Base-by-base conservation (phyloP, 768 basidiomycete species). In the Lactarius deliciosus region DNA sequence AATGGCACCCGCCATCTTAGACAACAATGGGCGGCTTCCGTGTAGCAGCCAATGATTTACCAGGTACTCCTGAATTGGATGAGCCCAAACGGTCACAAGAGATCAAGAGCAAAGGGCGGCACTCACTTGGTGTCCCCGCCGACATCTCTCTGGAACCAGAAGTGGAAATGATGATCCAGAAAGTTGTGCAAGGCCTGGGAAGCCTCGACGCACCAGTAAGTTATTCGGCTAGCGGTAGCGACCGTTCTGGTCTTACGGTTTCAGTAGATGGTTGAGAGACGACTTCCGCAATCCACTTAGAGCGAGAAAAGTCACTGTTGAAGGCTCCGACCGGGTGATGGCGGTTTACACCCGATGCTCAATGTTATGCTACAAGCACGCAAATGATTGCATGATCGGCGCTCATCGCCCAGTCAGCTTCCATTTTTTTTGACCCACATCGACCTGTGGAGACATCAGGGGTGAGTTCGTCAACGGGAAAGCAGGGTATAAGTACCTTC, bases 331-430 rank as follows among this genome's bases (percentile, higher is more conserved):
- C 36, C 60, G 56, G 25, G n/a, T 63, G 58, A 61, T 55, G 53
- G 54, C 61, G 2, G 54, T 65, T 10, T 68, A 66, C 40, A 62
- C 60, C 40, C 64, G 64, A 2, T 28, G 69, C n/a, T 57, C 66
- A 16, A 71, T 73, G 68, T 68, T 71, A 18, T 72, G 72, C 63
- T 73, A 73, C 66, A 69, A 73, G 63, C 54, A 66, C 28, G 72
- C 68, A 72, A 61, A 71, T 73, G 72, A 57, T 72, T 5, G 56
- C 57, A 68, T 69, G 38, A 63, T 70, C 30, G 69, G 68, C 68
- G 41, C 36, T 13, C 22, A 50, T 11, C 36, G 40, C 36, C 10
- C n/a, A 32, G 18, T 15, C 6, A 18, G 50, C n/a, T 5, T 32
- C 10, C 5, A 20, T 22, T 40, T 22, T 32, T 20, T 10, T 32